phyloP scores from a whole-genome alignment of 129 eudicot genomes.

The Flaveria linearis region DNA sequence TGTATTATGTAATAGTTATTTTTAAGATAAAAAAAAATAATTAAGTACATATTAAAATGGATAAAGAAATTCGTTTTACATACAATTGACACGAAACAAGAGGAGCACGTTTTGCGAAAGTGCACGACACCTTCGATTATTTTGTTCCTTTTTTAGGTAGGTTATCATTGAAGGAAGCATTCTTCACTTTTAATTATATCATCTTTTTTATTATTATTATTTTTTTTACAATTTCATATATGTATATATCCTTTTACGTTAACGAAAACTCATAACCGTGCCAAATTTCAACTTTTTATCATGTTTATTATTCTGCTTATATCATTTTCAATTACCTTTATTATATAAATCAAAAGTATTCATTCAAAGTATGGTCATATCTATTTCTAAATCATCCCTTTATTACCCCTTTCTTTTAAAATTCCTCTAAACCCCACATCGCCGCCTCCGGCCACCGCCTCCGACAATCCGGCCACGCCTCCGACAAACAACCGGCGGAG shows the following conservation, averaged over 20 bases:
- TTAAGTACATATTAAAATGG: too few species aligned
- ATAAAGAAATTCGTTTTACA: not conserved
- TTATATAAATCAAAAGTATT: conserved; percentile 10
- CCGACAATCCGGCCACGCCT: conserved; percentile 38
- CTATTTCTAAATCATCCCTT: conserved; percentile 30
- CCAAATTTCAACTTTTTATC: too few species aligned
- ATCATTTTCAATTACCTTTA: too few species aligned
- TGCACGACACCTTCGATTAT: conserved; percentile 30
- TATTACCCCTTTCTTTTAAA: not conserved
- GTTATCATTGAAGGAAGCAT: conserved; percentile 20
- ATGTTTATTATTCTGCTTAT: too few species aligned
- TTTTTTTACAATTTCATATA: not conserved
- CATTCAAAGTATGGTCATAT: conserved; percentile 22
- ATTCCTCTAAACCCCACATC: not conserved
- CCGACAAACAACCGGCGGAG: conserved; percentile 37
- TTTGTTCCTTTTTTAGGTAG: conserved; percentile 5
- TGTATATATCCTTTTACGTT: too few species aligned
- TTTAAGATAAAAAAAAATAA: too few species aligned
- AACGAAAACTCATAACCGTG: too few species aligned
- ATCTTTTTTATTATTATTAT: too few species aligned
- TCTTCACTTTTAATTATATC: not conserved
- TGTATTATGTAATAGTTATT: too few species aligned
- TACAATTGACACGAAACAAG: conserved; percentile 21
- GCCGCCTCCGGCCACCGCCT: conserved; percentile 24
- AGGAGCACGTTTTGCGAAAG: conserved; percentile 32